Evolutionary conservation across 768 basidiomycete species (phyloP).

Genomic region (Vishniacozyma victoriae): DNA sequence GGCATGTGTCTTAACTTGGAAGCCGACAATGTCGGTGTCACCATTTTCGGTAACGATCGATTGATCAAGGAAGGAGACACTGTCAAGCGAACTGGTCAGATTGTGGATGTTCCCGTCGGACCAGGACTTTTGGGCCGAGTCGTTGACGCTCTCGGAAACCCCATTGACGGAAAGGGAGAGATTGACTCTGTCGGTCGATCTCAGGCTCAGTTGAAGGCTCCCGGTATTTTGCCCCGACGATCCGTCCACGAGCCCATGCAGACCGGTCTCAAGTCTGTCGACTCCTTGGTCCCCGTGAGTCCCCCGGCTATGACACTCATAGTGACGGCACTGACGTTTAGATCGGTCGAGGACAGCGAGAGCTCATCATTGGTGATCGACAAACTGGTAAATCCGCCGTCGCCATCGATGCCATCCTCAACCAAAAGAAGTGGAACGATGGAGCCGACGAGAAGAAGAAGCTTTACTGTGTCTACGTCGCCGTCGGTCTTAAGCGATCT

Average conservation of each 20-base stretch:
- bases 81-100: slow-evolving; percentile 99
- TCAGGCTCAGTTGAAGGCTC: slow-evolving; percentile 96
- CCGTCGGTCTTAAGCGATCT: slow-evolving; percentile 98
- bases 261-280: slow-evolving; percentile 99
- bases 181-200: slow-evolving; percentile 89
- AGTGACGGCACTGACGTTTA: slow-evolving; percentile 19
- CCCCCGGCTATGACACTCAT: background rate
- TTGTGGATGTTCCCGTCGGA: slow-evolving; percentile 99
- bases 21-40: slow-evolving; percentile 99
- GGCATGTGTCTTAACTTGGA: slow-evolving; percentile 99
- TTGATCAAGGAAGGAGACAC: slow-evolving; percentile 99
- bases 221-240: slow-evolving; percentile 97
- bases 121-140: slow-evolving; percentile 96
- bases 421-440: slow-evolving; percentile 99
- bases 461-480: slow-evolving; percentile 99
- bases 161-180: slow-evolving; percentile 98
- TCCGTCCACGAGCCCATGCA: slow-evolving; percentile 99
- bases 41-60: slow-evolving; percentile 81
- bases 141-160: slow-evolving; percentile 98
- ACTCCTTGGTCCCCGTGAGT: slow-evolving; percentile 87
- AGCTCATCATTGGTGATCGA: slow-evolving; percentile 99
- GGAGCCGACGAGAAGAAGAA: slow-evolving; percentile 95
- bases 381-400: slow-evolving; percentile 96
- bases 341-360: slow-evolving; percentile 99
- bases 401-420: slow-evolving; percentile 99